A percentile compares a stretch with the other conserved stretches of the same genome.
phyloP scores from a whole-genome alignment of 106 monocot species.

The Agapanthus africanus region DNA sequence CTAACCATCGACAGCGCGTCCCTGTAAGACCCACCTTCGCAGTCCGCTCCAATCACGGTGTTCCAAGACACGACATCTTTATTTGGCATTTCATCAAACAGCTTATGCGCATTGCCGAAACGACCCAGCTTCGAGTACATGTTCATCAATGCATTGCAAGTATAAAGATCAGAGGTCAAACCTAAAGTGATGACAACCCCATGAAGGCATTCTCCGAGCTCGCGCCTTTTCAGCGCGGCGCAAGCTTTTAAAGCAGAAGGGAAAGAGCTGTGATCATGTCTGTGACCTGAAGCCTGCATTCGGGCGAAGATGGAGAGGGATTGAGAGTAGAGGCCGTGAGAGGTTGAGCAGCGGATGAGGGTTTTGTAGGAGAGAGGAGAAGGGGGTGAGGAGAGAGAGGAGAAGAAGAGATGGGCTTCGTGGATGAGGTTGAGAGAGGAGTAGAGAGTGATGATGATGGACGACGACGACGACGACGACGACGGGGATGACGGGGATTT shows the following conservation, averaged over 20 bases:
- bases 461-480: constrained; percentile 3
- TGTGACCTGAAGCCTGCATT: constrained; percentile 25
- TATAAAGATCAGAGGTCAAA: constrained; percentile 36
- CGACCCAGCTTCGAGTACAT: constrained; percentile 47
- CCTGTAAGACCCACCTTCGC: constrained; percentile 39
- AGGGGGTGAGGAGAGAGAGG: constrained; percentile 26
- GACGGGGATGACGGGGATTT: constrained; percentile 18
- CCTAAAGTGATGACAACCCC: constrained; percentile 37
- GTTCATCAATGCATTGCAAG: constrained; percentile 67
- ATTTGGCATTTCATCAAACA: constrained; percentile 54
- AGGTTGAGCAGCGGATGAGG: constrained; percentile 42
- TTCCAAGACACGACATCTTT: constrained; percentile 80
- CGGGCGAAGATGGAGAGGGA: constrained; percentile 36
- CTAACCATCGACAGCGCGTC: constrained; percentile 60
- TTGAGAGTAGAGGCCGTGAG: constrained; percentile 34
- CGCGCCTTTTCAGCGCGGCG: constrained; percentile 22
- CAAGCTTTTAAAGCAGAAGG: constrained; percentile 70
- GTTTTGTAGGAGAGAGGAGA: constrained; percentile 33
- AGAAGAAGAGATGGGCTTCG: constrained; percentile 26
- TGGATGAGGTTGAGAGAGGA: constrained; percentile 22
- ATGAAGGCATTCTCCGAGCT: constrained; percentile 46
- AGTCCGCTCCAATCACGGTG: constrained; percentile 50
- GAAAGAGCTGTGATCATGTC: constrained; percentile 28
- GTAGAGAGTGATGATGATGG: constrained; percentile 33
- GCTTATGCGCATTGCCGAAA: not conserved